Evolutionary conservation across 768 basidiomycete genomes (phyloP), one percentile per base, ranked within the genome.

Genomic region (Roridomyces roridus): DNA sequence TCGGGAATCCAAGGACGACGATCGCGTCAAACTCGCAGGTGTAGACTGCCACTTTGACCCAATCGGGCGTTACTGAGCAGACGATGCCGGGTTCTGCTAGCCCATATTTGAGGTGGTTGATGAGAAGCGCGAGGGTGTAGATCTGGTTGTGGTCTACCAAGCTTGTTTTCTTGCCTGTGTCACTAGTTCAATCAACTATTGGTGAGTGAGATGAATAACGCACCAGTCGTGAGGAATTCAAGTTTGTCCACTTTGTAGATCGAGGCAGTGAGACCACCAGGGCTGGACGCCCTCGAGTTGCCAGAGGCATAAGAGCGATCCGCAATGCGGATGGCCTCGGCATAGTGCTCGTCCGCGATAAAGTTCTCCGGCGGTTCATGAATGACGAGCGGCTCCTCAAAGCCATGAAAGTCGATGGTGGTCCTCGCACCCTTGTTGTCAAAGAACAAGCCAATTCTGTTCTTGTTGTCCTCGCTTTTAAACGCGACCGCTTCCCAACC

Each of bases 41-140:
- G 46, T 51, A 63, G 2, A 54, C 62, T 23, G 62, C 62, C 20
- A 63, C 62, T 50, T 63, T 63, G 35, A 63, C 57, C 62, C 62
- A 63, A 9, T 54, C 54, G 4, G 62, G 57, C 3, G 57, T 59
- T 12, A 59, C 43, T 3, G 62, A 58, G 2, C 59, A 57, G 2
- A 63, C 62, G 11, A 59, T 23, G n/a, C 36, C 62, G 2, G 62
- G 62, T 26, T 63, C 57, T 5, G 57, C 57, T 14, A 63, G 53
- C 6, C 62, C 62, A 40, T 59, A 63, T 37, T 59, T 60, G 3
- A 59, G 41, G 18, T 63, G 62, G 29, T 63, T 63, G 23, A 63
- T 63, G 57, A 63, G 62, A 6, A 43, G 40, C 20, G 45, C 62
- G 11, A 63, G 62, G 24, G 46, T 53, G 50, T 63, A 63, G 7